Evolutionary conservation across 1,284 basidiomycete species (phyloP).

Genomic region (Ganoderma sinense): DNA sequence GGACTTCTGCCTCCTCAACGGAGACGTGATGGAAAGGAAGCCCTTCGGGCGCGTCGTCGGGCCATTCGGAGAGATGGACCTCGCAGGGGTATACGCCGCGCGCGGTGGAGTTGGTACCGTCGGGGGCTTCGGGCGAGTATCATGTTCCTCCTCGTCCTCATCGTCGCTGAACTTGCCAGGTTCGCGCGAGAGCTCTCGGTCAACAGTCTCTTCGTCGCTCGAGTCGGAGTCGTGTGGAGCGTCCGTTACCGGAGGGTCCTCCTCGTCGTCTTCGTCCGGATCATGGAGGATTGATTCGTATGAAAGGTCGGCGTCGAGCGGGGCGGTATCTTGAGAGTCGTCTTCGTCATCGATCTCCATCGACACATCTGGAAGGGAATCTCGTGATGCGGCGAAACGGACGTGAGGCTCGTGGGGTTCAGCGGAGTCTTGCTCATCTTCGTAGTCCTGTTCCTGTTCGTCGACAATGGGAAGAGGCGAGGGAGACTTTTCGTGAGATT

Average conservation of each 20-base stretch:
- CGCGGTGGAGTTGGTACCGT: conserved; percentile 16
- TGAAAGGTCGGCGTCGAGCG: conserved; percentile 6
- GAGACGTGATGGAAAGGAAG: conserved; percentile 27
- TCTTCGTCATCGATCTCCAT: conserved; percentile 25
- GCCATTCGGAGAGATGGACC: conserved; percentile 17
- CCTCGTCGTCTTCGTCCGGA: conserved; percentile 16
- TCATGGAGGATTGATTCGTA: conserved; percentile 11
- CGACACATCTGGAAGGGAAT: conserved; percentile 19
- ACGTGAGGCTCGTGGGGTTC: conserved; percentile 16
- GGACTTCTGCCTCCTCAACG: conserved; percentile 24
- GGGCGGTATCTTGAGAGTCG: neutral
- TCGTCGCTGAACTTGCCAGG: conserved; percentile 34
- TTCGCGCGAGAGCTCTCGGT: conserved; percentile 44
- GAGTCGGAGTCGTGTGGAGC: conserved; percentile 16
- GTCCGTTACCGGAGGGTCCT: neutral
- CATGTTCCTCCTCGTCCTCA: conserved; percentile 15
- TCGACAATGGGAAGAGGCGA: conserved; percentile 28
- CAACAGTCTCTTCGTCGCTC: conserved; percentile 36
- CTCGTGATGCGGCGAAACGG: conserved; percentile 21
- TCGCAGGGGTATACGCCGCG: conserved; percentile 8
- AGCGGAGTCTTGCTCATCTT: neutral
- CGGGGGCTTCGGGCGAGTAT: conserved; percentile 15
- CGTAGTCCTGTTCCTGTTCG: conserved; percentile 1
- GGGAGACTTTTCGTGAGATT: conserved; percentile 18
- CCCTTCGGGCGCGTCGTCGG: conserved; percentile 17